phyloP scores from a whole-genome alignment of 108 stramenopile species.

The Aureococcus anophagefferens region DNA sequence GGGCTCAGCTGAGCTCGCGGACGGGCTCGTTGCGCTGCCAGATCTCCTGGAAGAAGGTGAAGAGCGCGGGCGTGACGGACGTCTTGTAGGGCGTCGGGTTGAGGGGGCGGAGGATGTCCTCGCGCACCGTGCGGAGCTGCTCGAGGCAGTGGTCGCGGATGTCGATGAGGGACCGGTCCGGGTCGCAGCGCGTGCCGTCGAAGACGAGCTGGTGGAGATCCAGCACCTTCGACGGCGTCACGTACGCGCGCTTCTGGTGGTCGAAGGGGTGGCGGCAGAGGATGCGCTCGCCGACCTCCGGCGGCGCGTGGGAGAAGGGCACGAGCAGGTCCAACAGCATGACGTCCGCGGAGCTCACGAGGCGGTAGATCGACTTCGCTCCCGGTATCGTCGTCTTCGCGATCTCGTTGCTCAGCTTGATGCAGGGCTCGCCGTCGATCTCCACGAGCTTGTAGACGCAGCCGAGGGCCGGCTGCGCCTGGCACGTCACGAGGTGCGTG shows the following conservation, averaged over 20 bases:
- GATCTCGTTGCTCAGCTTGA: constrained; percentile 83
- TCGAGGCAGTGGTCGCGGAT: constrained; percentile 41
- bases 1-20: no score
- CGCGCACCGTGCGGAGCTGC: constrained; percentile 54
- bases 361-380: constrained; percentile 71
- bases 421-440: constrained; percentile 67
- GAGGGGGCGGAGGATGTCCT: constrained; percentile 61
- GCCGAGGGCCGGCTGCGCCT: constrained; percentile 95
- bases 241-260: constrained; percentile 61
- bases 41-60: neutral
- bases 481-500: constrained; percentile 94
- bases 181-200: constrained; percentile 34
- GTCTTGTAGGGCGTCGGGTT: constrained; percentile 79
- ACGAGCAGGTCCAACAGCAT: constrained; percentile 79
- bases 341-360: constrained; percentile 56
- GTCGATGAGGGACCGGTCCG: constrained; percentile 16
- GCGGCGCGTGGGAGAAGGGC: constrained; percentile 45
- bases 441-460: constrained; percentile 93
- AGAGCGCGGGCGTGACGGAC: neutral
- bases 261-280: constrained; percentile 84
- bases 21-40: neutral
- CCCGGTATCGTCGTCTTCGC: constrained; percentile 77
- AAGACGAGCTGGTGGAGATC: constrained; percentile 71
- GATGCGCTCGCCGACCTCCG: constrained; percentile 48
- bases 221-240: constrained; percentile 63